Percentiles rank a stretch among this genome's conserved stretches.
Evolutionary conservation across 805 yeast species (phyloP).

Genomic region (Jamesozyma gamospora): DNA sequence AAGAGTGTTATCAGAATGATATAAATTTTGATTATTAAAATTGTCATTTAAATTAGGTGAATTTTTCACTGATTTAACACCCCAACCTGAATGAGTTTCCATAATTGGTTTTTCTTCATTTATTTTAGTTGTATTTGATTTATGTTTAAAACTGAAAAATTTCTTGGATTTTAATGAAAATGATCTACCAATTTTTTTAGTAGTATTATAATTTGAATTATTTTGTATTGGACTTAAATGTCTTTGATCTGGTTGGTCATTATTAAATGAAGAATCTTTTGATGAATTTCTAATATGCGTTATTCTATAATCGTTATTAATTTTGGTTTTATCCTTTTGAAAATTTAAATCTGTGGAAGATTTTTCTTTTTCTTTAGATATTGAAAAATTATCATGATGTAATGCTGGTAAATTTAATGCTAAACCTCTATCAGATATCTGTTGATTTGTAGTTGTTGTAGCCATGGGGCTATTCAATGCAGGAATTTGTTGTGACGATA

Average conservation of each 20-base stretch:
- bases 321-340: neutral
- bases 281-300: neutral
- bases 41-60: no score
- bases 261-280: neutral
- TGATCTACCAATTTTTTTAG: slow-evolving; percentile 22
- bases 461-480: slow-evolving; percentile 2
- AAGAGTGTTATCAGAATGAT: slow-evolving; percentile 1
- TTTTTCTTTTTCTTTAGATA: neutral
- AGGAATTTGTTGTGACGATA: neutral
- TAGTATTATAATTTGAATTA: neutral
- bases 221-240: no score
- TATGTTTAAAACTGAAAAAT: slow-evolving; percentile 16
- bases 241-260: neutral
- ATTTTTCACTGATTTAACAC: slow-evolving; percentile 9
- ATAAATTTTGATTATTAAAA: neutral
- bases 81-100: slow-evolving; percentile 29
- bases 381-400: neutral
- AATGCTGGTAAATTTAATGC: slow-evolving; percentile 1
- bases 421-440: no score
- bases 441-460: no score
- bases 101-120: neutral
- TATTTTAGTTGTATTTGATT: neutral
- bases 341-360: neutral
- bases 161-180: slow-evolving; percentile 27
- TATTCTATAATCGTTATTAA: neutral